Percentiles rank a stretch among this genome's conserved stretches.
Evolutionary conservation across 257 asterid species (phyloP).

Genomic region (Coffea canephora): DNA sequence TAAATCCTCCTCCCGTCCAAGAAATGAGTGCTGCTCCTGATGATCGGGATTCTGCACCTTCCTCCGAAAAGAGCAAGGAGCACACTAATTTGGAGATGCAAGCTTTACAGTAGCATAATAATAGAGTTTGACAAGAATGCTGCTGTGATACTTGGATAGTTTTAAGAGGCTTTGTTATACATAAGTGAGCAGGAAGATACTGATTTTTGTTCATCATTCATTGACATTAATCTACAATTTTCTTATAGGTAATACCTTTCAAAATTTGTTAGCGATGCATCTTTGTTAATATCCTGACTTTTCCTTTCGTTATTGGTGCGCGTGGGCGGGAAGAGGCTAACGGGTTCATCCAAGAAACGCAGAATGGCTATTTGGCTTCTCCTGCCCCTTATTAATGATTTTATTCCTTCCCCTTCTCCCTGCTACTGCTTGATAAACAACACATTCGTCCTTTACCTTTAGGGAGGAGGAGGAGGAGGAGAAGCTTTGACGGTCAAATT

Average conservation of each 20-base stretch:
- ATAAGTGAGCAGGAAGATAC: background rate
- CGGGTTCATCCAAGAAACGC: too few relatives aligned
- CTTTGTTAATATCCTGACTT: background rate
- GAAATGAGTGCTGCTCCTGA: slow-evolving; percentile 28
- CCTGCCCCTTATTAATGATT: too few relatives aligned
- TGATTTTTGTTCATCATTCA: background rate
- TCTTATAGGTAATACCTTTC: background rate
- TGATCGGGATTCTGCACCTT: slow-evolving; percentile 9
- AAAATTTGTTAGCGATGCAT: background rate
- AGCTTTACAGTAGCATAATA: slow-evolving; percentile 3
- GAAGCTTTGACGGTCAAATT: too few relatives aligned
- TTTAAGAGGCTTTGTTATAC: background rate
- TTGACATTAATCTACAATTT: background rate
- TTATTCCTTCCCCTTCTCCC: too few relatives aligned
- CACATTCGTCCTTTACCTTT: too few relatives aligned
- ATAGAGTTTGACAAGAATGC: background rate
- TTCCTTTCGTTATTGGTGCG: background rate
- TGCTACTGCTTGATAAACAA: too few relatives aligned
- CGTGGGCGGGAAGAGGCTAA: too few relatives aligned
- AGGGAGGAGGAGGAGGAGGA: too few relatives aligned
- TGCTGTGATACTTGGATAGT: too few relatives aligned
- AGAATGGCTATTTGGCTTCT: too few relatives aligned
- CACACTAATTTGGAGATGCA: slow-evolving; percentile 22
- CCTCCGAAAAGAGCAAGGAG: background rate
- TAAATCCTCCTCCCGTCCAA: slow-evolving; percentile 85